Conservation (phyloP, 2,329 filamentous ascomycete species). For the Calonectria multiphialidica region DNA sequence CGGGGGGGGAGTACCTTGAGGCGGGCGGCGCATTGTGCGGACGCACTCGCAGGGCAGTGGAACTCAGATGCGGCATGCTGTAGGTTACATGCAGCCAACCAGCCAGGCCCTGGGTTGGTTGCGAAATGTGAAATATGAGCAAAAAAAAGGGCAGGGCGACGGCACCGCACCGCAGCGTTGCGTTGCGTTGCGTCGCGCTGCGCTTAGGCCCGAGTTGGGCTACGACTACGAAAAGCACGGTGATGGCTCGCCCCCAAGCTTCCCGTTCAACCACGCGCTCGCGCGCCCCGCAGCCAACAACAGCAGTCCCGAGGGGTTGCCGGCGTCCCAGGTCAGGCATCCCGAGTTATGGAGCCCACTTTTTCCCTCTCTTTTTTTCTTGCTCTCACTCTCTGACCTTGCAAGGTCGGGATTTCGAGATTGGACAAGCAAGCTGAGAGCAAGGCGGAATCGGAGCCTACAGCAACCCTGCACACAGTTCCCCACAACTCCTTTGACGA, state of each 20-base stretch:
- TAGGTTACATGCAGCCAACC: not conserved
- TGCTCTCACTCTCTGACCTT: too few species aligned
- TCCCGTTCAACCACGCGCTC: not conserved
- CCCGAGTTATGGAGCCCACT: not conserved
- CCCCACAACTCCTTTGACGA: not conserved
- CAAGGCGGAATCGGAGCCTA: conserved; percentile 27
- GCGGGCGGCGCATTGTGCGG: not conserved
- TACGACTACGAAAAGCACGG: not conserved
- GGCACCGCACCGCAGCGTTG: not conserved
- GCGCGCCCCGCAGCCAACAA: not conserved
- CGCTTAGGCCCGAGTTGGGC: conserved; percentile 4
- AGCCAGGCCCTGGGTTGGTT: not conserved
- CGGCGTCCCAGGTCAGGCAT: conserved; percentile 7
- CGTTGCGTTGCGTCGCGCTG: not conserved
- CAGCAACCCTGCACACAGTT: not conserved
- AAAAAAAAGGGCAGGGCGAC: too few species aligned
- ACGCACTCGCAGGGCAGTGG: not conserved
- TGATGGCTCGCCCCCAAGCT: not conserved
- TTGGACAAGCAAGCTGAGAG: conserved; percentile 3
- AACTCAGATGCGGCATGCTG: conserved; percentile 9
- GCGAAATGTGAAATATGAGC: conserved; percentile 7
- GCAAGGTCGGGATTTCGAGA: not conserved
- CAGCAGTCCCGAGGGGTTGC: not conserved
- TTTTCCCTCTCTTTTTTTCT: too few species aligned
- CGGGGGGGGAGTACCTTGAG: not conserved